phyloP scores from a whole-genome alignment of 2,329 filamentous ascomycete species.

The Fusarium annulatum region DNA sequence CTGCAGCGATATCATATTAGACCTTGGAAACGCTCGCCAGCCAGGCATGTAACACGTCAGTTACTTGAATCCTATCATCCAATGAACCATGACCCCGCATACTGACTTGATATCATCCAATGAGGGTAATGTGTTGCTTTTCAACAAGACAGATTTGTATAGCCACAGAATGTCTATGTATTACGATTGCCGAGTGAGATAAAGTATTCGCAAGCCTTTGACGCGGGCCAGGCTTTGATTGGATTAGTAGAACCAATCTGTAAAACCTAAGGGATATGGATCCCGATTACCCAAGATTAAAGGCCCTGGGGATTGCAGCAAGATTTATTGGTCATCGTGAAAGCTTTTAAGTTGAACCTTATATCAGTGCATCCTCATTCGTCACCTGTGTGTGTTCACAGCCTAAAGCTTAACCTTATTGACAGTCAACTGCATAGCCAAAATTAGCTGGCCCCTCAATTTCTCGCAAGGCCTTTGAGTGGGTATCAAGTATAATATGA shows the following conservation, averaged over 20 bases:
- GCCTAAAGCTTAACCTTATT: background rate
- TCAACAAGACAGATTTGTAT: background rate
- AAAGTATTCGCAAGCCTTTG: background rate
- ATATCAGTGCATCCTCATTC: background rate
- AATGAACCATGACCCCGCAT: background rate
- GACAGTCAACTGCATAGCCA: no score
- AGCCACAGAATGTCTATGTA: no score
- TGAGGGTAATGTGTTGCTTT: accelerated
- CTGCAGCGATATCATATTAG: background rate
- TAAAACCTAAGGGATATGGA: background rate
- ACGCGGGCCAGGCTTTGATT: accelerated
- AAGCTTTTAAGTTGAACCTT: background rate
- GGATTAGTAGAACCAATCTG: accelerated
- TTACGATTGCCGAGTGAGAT: background rate
- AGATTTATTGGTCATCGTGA: background rate
- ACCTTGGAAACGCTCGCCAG: no score
- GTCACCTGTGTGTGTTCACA: background rate
- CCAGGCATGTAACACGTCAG: accelerated
- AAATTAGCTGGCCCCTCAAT: background rate
- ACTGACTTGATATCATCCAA: background rate
- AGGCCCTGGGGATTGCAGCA: background rate
- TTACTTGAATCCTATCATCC: background rate
- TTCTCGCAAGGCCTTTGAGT: no score
- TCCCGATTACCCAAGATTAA: background rate
- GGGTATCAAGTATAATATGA: no score